Base-by-base conservation (phyloP, 169 alveolate genomes). In the Plasmodium cynomolgi region DNA sequence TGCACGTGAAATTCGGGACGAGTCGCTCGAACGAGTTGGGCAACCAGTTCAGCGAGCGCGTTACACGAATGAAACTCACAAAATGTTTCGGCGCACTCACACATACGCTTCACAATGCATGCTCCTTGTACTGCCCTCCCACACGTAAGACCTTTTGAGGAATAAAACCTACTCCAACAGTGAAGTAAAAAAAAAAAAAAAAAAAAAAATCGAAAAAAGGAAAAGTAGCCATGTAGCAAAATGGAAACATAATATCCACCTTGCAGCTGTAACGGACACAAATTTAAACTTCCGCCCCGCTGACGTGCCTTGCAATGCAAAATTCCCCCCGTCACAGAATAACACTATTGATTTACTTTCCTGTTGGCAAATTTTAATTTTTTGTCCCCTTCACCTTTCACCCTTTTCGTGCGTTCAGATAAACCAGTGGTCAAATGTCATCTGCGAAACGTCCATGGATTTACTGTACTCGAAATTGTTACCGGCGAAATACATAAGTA, bases 401-500 rank as follows among this genome's bases (percentile, higher is more conserved):
- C 34, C 23, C 23, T 75, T 29, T 74, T 31, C 58, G 39, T 74
- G 81, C 31, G 37, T 75, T 17, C 73, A 90, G 94, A 90, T 90
- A 33, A 90, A 90, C 37, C 72, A 90, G 37, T 90, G 94, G 94
- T 90, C 94, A 34, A 90, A 90, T 79, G 17, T 62, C 2, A 90
- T 90, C 47, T 90, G 94, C 23, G 94, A 90, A 80, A 54, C 39
- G 23, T 62, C 91, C 39, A 90, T 90, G 94, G 83, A 39, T 23
- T 90, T 39, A 56, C 74, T 90, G 39, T 90, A 80, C 83, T 90
- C 94, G 31, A 90, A 79, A 58, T 80, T 80, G 94, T 85, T 90
- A 39, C 94, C 94, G 20, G 31, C 44, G 26, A 90, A 90, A 50
- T 90, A 90, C 15, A 90, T 90, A 39, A 90, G 94, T 90, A 90